Percentiles rank a stretch among this genome's conserved stretches.
Conservation (phyloP, 371 early-diverging fungal species). For the Rhizopus arrhizus region DNA sequence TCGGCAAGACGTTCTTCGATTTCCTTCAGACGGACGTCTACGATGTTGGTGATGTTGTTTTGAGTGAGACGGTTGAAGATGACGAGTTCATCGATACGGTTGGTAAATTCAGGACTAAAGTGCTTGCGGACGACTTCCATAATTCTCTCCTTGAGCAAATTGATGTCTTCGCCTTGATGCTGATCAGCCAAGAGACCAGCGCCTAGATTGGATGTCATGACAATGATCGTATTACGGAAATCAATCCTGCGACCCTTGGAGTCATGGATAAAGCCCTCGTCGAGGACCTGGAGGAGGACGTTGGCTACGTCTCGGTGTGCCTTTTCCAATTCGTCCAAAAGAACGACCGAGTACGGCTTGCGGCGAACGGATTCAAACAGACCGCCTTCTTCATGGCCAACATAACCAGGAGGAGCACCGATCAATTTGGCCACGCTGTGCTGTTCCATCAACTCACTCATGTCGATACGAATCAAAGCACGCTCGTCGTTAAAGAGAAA, state of each 20-base stretch:
- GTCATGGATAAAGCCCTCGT: constrained; percentile 91
- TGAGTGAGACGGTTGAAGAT: constrained; percentile 84
- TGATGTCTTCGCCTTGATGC: constrained; percentile 28
- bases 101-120: constrained; percentile 90
- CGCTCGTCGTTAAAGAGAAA: constrained; percentile 88
- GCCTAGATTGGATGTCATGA: constrained; percentile 89
- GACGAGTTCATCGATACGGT: constrained; percentile 88
- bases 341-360: constrained; percentile 86
- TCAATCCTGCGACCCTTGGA: constrained; percentile 83
- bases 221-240: constrained; percentile 91
- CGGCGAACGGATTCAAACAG: constrained; percentile 89
- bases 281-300: constrained; percentile 82
- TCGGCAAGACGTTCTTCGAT: constrained; percentile 75
- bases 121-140: constrained; percentile 73
- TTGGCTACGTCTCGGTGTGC: constrained; percentile 85
- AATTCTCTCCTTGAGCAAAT: constrained; percentile 63
- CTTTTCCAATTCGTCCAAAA: constrained; percentile 94
- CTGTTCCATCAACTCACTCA: constrained; percentile 90
- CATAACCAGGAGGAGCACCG: constrained; percentile 90
- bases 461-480: constrained; percentile 87
- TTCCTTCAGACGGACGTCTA: constrained; percentile 80
- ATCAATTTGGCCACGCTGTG: constrained; percentile 83
- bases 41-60: constrained; percentile 73
- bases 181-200: constrained; percentile 57
- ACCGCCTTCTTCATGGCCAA: constrained; percentile 86